Percentiles rank a stretch among this genome's conserved stretches.
These are phyloP conservation scores for Vitis rupestris DNA, from an alignment of 164 flowering plant genomes.

Conservation along the genomic window DNA sequence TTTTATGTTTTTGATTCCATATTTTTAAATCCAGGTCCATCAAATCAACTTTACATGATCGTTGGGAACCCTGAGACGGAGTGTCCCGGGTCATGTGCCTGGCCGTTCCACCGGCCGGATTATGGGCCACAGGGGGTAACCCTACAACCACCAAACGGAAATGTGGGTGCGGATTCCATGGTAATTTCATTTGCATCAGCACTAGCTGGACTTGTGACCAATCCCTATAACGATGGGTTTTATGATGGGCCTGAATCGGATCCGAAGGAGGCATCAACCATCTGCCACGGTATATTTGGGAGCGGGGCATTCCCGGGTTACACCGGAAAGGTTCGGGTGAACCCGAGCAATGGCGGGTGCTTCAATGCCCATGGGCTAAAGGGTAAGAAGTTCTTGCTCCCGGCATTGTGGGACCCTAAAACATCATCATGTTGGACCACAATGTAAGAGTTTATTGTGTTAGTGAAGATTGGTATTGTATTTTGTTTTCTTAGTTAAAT, in stretches of 20 bases:
- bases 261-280: slow-evolving; percentile 23
- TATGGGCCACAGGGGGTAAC: slow-evolving; percentile 19
- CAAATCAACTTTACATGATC: slow-evolving; percentile 21
- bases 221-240: slow-evolving; percentile 37
- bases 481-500: no score
- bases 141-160: slow-evolving; percentile 37
- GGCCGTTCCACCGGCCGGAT: slow-evolving; percentile 36
- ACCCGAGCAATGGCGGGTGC: slow-evolving; percentile 33
- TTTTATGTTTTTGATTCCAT: neutral
- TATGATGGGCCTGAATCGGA: neutral
- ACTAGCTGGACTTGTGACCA: slow-evolving; percentile 36
- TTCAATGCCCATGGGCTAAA: slow-evolving; percentile 39
- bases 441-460: slow-evolving; percentile 6
- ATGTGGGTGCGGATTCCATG: slow-evolving; percentile 37
- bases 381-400: slow-evolving; percentile 44
- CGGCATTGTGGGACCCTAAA: slow-evolving; percentile 45
- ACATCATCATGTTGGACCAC: slow-evolving; percentile 41
- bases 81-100: slow-evolving; percentile 48
- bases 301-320: slow-evolving; percentile 34
- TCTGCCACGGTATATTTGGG: slow-evolving; percentile 36
- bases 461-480: neutral
- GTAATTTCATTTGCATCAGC: slow-evolving; percentile 33
- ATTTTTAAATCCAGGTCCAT: neutral
- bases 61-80: slow-evolving; percentile 41
- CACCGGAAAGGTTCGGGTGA: slow-evolving; percentile 36